Percentiles rank a stretch among this genome's conserved stretches.
Conservation (phyloP, 495 filamentous ascomycete genomes). For the Podospora sp. region DNA sequence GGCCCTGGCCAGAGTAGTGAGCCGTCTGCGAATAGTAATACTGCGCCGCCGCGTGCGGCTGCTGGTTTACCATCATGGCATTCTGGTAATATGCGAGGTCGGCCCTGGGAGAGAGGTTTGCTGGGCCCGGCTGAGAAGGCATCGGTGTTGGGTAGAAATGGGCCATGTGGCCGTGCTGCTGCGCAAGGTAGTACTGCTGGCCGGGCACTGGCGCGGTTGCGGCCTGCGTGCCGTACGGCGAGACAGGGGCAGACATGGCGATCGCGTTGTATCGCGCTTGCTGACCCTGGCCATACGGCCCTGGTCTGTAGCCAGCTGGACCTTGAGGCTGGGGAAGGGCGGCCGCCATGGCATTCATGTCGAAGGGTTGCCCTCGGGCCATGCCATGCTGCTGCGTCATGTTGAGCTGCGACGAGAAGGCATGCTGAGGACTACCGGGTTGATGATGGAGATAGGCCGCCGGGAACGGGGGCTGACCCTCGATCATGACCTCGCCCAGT, state of each 20-base stretch:
- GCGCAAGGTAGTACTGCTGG: conserved; percentile 47
- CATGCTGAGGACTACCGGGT: conserved; percentile 34
- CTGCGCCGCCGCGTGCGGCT: conserved; percentile 32
- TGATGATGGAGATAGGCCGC: conserved; percentile 32
- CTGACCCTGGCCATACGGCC: conserved; percentile 36
- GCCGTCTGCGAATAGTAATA: conserved; percentile 45
- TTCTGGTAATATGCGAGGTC: conserved; percentile 43
- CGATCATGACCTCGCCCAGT: conserved; percentile 24
- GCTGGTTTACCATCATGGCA: conserved; percentile 41
- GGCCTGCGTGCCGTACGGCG: conserved; percentile 45
- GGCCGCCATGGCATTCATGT: conserved; percentile 44
- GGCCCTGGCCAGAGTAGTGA: conserved; percentile 36
- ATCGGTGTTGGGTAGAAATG: conserved; percentile 43
- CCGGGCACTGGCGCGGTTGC: conserved; percentile 29
- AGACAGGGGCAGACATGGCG: conserved; percentile 42
- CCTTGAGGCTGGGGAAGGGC: conserved; percentile 38
- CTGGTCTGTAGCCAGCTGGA: conserved; percentile 35
- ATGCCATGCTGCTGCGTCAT: conserved; percentile 38
- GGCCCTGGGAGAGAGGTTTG: conserved; percentile 35
- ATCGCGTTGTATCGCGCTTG: conserved; percentile 43
- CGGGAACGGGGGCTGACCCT: conserved; percentile 25
- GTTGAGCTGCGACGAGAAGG: conserved; percentile 43
- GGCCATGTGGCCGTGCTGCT: conserved; percentile 44
- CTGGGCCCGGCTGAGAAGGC: conserved; percentile 37
- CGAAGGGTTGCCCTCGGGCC: conserved; percentile 39